Base-by-base conservation (phyloP, 306 rosid genomes). In the Trifolium fragiferum region DNA sequence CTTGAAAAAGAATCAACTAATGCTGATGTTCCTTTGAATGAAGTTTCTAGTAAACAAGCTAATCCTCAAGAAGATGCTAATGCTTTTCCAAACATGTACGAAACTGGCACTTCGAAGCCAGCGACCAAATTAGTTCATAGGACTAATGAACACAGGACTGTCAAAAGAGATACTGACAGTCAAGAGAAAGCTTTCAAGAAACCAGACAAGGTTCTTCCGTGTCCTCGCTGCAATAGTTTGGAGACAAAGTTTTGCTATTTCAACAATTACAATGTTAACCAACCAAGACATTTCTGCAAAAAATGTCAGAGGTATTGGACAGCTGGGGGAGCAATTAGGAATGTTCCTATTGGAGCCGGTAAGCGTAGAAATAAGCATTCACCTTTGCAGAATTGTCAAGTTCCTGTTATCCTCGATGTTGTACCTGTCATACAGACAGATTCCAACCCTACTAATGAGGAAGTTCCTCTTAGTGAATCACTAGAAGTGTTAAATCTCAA, bases 241-340 rank as follows among this genome's bases (percentile, higher is more conserved):
- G 88, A 83, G 72, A 88, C 89, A 35, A 88, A 88, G 80, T 88
- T 88, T 74, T 88, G 92, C 82, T 88, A 86, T 68, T 88, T 88
- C 82, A 88, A 88, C 57, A 88, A 88, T 70, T 88, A 86, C 64
- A 86, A 84, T 72, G 93, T 86, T 20, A 86, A 84, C 58, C 93
- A 88, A 78, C 93, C 93, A 3, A 80, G 93, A 54, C 84, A 88
- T 78, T 88, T 86, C 73, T 88, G 92, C 82, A 85, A 81, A 77
- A 88, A 81, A 10, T 88, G 92, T 82, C 92, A 88, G 23, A 78
- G 92, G 80, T 86, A 88, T 82, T 88, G 93, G 93, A 86, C 93
- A 64, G 93, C 88, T 2, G 93, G 90, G n/a, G 93, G 90, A 16
- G 79, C 83, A 32, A 82, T 88, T 63, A 78, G 93, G 83, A 88